Evolutionary conservation across 2,329 filamentous ascomycete species (phyloP), one percentile per base, ranked within the genome.

Genomic region (Byssothecium circinans): DNA sequence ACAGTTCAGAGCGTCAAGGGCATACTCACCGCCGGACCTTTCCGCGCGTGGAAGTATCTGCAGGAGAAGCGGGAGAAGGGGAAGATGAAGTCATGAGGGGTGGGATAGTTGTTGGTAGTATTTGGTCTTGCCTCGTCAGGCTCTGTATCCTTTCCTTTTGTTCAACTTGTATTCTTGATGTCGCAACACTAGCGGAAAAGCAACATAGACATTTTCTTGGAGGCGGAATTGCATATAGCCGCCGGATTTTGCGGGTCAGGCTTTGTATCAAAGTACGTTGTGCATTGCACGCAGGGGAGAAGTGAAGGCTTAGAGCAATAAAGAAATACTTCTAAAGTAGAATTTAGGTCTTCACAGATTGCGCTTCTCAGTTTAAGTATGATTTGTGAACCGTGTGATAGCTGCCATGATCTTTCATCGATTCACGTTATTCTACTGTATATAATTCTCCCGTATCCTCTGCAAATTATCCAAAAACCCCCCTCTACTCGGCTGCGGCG

Each of bases 1-100:
- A 90, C 89, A 2, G 85, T 85, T 4, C 92, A 99, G 72, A 94
- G 85, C 44, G 67, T 92, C 53, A 99, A 99, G 74, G 86, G 91
- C 2, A 69, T 88, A 1, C 70, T 96, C 36, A 97, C 91, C 2
- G 85, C 88, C 0, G 95, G 94, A 0, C 68, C 88, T 14, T 66
- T 76, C 6, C 82, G 85, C 61, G 86, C 86, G 5, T 80, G 81
- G 75, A 81, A 85, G 53, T 99, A 99, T 68, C 62, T 95, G 45
- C 77, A 80, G 35, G 94, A 97, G 69, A 99, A 99, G 78, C 61
- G 75, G 36, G 62, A 64, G 23, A 78, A 78, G 58, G 73, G 68
- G 4, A 70, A 58, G 56, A 60, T 62, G 50, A 65, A 62, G 43
- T 64, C 48, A 59, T 47, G 44, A 44, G 27, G n/a, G n/a, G 29